Conservation (phyloP, 2,329 filamentous ascomycete genomes). For the Ophiostoma tasmaniense region DNA sequence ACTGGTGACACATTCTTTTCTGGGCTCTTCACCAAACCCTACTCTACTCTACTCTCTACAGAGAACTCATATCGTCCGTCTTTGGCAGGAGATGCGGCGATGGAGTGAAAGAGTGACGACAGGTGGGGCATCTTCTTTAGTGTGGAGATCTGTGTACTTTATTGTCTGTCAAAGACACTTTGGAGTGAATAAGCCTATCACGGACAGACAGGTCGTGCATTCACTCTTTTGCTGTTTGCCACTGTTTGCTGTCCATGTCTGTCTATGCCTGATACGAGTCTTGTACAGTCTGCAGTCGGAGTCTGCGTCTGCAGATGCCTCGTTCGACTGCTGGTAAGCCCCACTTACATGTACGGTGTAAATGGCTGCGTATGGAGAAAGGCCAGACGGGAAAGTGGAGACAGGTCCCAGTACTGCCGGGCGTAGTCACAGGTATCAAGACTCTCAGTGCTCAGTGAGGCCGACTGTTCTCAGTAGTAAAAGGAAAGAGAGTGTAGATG, state of each 20-base stretch:
- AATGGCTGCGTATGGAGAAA: neutral
- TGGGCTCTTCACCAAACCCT: neutral
- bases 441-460: neutral
- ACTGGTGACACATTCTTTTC: neutral
- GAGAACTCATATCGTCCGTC: neutral
- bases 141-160: neutral
- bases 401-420: neutral
- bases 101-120: neutral
- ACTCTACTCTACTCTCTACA: neutral
- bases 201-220: neutral
- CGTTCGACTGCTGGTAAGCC: neutral
- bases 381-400: slow-evolving; percentile 3
- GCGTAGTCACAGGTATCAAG: neutral
- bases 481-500: neutral
- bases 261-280: too few relatives aligned
- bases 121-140: neutral
- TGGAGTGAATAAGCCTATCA: neutral
- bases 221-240: neutral
- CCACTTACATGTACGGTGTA: slow-evolving; percentile 4
- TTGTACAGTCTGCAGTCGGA: too few relatives aligned
- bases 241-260: too few relatives aligned
- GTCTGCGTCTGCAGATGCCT: too few relatives aligned
- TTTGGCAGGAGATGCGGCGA: neutral
- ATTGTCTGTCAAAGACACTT: neutral
- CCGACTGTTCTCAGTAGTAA: neutral